phyloP scores from a whole-genome alignment of 164 flowering plant species.

The Houttuynia cordata region DNA sequence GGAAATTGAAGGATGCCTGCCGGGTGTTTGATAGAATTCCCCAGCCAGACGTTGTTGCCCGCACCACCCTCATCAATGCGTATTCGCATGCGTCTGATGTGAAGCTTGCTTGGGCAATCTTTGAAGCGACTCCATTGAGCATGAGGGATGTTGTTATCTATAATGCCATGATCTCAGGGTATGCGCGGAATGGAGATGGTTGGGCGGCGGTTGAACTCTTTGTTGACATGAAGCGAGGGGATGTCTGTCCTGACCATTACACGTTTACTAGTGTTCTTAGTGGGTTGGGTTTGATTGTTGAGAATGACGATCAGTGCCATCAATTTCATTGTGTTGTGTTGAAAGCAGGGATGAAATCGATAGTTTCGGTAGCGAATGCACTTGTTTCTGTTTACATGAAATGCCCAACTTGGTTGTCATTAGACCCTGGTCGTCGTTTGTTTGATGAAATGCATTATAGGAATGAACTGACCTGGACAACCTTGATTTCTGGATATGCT shows the following conservation, averaged over 20 bases:
- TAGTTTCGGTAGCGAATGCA: constrained; percentile 52
- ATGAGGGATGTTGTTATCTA: constrained; percentile 47
- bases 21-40: constrained; percentile 51
- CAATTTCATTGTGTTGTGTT: constrained; percentile 45
- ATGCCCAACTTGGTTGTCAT: constrained; percentile 27
- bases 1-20: constrained; percentile 29
- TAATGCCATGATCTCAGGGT: constrained; percentile 66
- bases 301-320: constrained; percentile 29
- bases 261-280: constrained; percentile 43
- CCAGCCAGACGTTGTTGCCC: constrained; percentile 46
- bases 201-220: constrained; percentile 35
- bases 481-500: constrained; percentile 71
- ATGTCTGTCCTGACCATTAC: constrained; percentile 37
- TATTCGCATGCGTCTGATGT: constrained; percentile 29
- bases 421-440: constrained; percentile 38
- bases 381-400: constrained; percentile 51
- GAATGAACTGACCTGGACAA: constrained; percentile 71
- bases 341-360: constrained; percentile 37
- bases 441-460: constrained; percentile 47
- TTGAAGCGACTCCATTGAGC: constrained; percentile 27
- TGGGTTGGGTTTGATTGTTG: constrained; percentile 32
- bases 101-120: constrained; percentile 30
- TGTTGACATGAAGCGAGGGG: constrained; percentile 28
- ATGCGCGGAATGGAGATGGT: constrained; percentile 44
- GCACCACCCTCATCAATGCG: constrained; percentile 55